phyloP scores from a whole-genome alignment of 805 yeast species.

The Metschnikowia cubensis region DNA sequence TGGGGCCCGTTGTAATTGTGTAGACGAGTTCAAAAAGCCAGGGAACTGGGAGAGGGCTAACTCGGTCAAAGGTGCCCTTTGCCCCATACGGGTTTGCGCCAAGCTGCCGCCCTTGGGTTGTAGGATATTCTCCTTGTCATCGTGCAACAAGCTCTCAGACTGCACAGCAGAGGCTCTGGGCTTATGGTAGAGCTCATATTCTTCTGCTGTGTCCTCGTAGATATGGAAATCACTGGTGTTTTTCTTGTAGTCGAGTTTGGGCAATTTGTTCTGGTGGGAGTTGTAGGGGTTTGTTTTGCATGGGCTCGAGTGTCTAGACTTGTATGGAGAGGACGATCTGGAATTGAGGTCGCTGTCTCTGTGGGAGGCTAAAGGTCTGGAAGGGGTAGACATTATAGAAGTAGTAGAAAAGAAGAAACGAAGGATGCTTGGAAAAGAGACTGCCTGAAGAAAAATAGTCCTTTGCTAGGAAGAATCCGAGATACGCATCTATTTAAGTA shows the following conservation, averaged over 20 bases:
- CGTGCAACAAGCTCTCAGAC: conserved; percentile 14
- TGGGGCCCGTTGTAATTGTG: conserved; percentile 10
- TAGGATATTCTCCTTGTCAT: conserved; percentile 41
- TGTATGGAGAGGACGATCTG: conserved; percentile 15
- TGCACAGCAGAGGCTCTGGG: conserved; percentile 1
- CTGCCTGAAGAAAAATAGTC: neutral
- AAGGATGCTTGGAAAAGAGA: neutral
- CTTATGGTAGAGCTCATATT: conserved; percentile 13
- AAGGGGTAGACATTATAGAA: conserved; percentile 11
- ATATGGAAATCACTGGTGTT: conserved; percentile 10
- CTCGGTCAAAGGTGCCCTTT: conserved; percentile 27
- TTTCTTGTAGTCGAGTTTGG: conserved; percentile 9
- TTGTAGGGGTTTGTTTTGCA: conserved; percentile 5
- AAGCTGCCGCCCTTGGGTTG: conserved; percentile 26
- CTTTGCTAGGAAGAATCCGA: neutral
- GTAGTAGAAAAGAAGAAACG: neutral
- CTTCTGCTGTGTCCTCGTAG: conserved; percentile 17
- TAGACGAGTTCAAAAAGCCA: conserved; percentile 21
- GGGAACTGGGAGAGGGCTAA: conserved; percentile 29
- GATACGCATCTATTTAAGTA: neutral
- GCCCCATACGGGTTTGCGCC: conserved; percentile 6
- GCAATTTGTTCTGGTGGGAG: conserved; percentile 12
- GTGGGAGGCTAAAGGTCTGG: conserved; percentile 16
- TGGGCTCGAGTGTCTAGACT: conserved; percentile 13
- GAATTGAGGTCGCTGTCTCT: conserved; percentile 17